phyloP scores from a whole-genome alignment of 108 stramenopile genomes.

The Cylindrotheca fusiformis region DNA sequence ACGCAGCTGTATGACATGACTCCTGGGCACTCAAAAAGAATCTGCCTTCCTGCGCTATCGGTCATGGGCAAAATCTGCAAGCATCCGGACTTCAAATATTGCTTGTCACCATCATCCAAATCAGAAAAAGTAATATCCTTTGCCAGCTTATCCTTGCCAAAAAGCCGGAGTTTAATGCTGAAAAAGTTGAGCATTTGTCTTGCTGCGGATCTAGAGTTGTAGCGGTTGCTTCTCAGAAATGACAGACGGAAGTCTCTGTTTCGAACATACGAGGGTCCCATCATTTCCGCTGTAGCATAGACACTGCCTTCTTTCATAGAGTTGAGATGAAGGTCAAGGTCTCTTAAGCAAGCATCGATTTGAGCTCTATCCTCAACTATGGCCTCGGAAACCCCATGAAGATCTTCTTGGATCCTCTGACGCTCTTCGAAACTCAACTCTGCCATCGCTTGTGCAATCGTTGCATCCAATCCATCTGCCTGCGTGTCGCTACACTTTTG shows the following conservation, averaged over 20 bases:
- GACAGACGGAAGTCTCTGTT: conserved; percentile 13
- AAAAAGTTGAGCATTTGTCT: conserved; percentile 17
- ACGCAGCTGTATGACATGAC: not conserved
- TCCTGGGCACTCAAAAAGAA: not conserved
- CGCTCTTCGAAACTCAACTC: not conserved
- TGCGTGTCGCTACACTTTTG: not conserved
- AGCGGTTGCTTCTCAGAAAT: conserved; percentile 20
- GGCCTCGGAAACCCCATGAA: not conserved
- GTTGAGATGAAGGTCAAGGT: not conserved
- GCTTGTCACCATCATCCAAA: conserved; percentile 20
- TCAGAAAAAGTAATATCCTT: conserved; percentile 21
- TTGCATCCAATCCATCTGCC: not conserved
- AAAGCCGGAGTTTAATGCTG: conserved; percentile 12
- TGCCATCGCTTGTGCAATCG: not conserved
- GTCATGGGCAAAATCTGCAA: conserved; percentile 8
- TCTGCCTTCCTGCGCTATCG: not conserved
- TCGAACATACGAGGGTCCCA: not conserved
- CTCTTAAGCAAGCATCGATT: not conserved
- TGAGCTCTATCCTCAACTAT: not conserved
- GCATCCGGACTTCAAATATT: conserved; percentile 16
- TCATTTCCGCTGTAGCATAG: conserved; percentile 1
- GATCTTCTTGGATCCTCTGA: not conserved
- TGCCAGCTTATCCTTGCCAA: conserved; percentile 19
- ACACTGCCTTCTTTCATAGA: not conserved
- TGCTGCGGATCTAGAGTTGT: conserved; percentile 24